Base-by-base conservation (phyloP, 768 basidiomycete genomes). In the Russula brevipes region DNA sequence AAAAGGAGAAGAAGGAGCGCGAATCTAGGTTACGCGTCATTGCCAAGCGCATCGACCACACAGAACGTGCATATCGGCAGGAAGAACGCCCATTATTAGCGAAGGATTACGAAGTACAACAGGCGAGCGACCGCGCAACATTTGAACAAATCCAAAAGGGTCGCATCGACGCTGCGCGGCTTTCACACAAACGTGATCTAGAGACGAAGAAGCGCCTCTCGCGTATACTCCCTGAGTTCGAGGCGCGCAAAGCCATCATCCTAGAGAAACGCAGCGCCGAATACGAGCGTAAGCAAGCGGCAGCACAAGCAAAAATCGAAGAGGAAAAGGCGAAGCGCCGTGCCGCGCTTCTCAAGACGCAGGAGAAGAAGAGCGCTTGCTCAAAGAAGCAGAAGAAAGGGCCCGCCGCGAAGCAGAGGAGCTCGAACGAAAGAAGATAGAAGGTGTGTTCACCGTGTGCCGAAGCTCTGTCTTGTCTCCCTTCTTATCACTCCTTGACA, bases 1-100 rank as follows among this genome's bases (percentile, higher is more conserved):
- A 97, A 78, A 97, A 96, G 77, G 95, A 98, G 77, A 96, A 94
- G 81, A 88, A 85, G 70, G 90, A 94, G 68, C 79, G 91, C 66
- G 82, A 81, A 61, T 90, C 94, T 69, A 83, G 89, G 24, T 80
- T 96, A 53, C 87, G 93, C 30, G 84, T 95, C 67, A 81, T 87
- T 49, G 73, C 86, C 42, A 98, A 98, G 77, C 88, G 94, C 31
- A 83, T 98, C 69, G 97, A 98, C 72, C 96, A 99, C 76, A 73
- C 90, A 73, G 96, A 98, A 76, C 92, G 94, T 58, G 94, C 95
- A 0, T 91, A 88, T 76, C 88, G 96, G 68, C 93, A 94, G 74
- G 94, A 94, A 54, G 96, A 98, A 72, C 82, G 86, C 6, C 89
- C 94, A 0, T 79, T 98, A 3, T 81, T 98, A 49, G 83, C 81